These are phyloP conservation scores for Solanum rostratum DNA, from an alignment of 257 asterid species.

Conservation along the genomic window DNA sequence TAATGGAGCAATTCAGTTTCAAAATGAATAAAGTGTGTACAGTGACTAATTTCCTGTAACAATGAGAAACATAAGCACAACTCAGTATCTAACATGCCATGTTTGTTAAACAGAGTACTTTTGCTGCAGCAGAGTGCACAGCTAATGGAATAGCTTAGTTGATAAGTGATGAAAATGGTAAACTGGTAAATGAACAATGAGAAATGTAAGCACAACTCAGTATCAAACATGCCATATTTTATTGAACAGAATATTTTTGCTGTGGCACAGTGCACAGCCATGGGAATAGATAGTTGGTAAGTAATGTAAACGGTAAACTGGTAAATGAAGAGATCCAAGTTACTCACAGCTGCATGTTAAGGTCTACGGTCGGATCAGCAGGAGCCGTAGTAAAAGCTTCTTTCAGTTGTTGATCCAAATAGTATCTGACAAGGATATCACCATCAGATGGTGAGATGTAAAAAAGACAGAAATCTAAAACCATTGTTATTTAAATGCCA, in stretches of 20 bases:
- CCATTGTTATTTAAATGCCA: not conserved
- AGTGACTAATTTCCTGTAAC: not conserved
- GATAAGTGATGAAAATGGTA: not conserved
- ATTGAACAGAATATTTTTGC: not conserved
- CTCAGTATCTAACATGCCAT: not conserved
- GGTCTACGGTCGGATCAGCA: slow-evolving; percentile 91
- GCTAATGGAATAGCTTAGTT: not conserved
- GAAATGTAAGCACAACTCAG: not conserved
- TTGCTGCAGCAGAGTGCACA: not conserved
- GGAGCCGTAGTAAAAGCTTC: slow-evolving; percentile 71
- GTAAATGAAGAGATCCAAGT: not conserved
- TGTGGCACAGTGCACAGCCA: not conserved
- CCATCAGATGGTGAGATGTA: not conserved
- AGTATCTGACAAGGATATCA: slow-evolving; percentile 43
- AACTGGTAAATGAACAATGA: not conserved
- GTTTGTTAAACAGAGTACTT: not conserved
- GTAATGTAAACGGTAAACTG: not conserved
- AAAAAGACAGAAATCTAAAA: not conserved
- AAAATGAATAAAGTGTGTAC: not conserved
- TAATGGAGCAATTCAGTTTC: not conserved
- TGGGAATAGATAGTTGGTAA: not conserved
- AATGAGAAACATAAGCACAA: not conserved
- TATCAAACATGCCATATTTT: not conserved
- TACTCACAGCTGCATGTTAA: slow-evolving; percentile 91
- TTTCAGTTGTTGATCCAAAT: slow-evolving; percentile 46